phyloP scores from a whole-genome alignment of 192 early-diverging fungal genomes.

The Phycomyces nitens region DNA sequence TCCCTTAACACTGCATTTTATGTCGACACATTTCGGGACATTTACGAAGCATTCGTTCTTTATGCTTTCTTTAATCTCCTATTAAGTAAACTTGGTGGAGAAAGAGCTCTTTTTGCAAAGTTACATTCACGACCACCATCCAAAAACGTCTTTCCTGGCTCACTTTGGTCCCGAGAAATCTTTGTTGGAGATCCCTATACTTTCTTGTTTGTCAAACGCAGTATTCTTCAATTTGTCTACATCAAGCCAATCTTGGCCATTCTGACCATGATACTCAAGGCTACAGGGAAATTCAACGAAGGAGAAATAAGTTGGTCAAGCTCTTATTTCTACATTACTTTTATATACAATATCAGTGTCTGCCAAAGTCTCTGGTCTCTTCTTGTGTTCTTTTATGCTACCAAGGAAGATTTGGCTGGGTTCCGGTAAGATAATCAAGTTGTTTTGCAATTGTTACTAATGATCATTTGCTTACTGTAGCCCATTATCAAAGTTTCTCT shows the following conservation, averaged over 20 bases:
- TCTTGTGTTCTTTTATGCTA: slow-evolving; percentile 84
- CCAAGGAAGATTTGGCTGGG: slow-evolving; percentile 63
- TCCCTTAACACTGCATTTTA: slow-evolving; percentile 74
- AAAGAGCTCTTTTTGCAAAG: slow-evolving; percentile 75
- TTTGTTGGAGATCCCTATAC: slow-evolving; percentile 87
- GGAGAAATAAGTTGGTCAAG: slow-evolving; percentile 65
- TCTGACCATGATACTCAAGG: slow-evolving; percentile 77
- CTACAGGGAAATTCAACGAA: slow-evolving; percentile 71
- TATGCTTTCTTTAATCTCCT: slow-evolving; percentile 91
- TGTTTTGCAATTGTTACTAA: slow-evolving; percentile 5
- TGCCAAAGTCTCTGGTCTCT: slow-evolving; percentile 82
- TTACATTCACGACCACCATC: slow-evolving; percentile 72
- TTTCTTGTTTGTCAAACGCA: slow-evolving; percentile 86
- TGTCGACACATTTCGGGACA: slow-evolving; percentile 85
- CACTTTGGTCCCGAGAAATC: slow-evolving; percentile 65
- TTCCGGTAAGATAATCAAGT: slow-evolving; percentile 49
- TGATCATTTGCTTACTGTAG: slow-evolving; percentile 38
- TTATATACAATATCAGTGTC: slow-evolving; percentile 86
- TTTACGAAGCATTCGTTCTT: slow-evolving; percentile 95
- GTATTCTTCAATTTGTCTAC: slow-evolving; percentile 90
- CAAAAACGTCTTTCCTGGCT: slow-evolving; percentile 79
- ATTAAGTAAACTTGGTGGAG: slow-evolving; percentile 85
- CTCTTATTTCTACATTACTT: slow-evolving; percentile 77
- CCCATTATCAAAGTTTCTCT: slow-evolving; percentile 91
- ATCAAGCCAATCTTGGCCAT: slow-evolving; percentile 80